These are phyloP conservation scores for Balakata baccata DNA, from an alignment of 345 rosid genomes.

Conservation along the genomic window DNA sequence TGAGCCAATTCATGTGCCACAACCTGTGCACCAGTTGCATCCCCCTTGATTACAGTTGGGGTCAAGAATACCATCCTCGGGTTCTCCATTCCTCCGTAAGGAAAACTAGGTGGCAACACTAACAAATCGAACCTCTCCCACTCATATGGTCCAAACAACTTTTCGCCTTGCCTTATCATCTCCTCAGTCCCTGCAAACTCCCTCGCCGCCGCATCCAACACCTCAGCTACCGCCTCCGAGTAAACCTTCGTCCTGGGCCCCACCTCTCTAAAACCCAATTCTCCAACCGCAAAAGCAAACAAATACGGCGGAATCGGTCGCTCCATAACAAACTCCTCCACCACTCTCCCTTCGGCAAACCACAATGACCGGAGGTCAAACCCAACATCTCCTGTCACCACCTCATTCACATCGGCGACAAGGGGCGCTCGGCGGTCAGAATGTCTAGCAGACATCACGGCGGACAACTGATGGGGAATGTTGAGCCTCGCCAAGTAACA, in stretches of 20 bases:
- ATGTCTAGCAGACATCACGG: constrained; percentile 85
- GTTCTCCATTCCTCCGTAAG: constrained; percentile 93
- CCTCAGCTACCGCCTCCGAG: constrained; percentile 48
- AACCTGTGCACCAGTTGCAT: constrained; percentile 79
- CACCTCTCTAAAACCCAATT: constrained; percentile 69
- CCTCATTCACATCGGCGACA: constrained; percentile 34
- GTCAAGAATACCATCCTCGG: constrained; percentile 87
- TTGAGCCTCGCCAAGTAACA: constrained; percentile 60
- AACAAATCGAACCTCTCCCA: constrained; percentile 90
- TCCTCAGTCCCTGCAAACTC: constrained; percentile 93
- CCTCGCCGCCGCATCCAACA: constrained; percentile 69
- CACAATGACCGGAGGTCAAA: constrained; percentile 40
- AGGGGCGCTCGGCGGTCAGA: constrained; percentile 56
- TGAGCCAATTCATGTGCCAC: constrained; percentile 94
- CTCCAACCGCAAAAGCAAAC: constrained; percentile 91
- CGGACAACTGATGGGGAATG: constrained; percentile 60
- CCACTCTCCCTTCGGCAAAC: constrained; percentile 67
- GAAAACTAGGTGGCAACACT: constrained; percentile 90
- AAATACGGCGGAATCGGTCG: constrained; percentile 90
- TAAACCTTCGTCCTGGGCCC: constrained; percentile 88
- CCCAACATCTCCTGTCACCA: constrained; percentile 14
- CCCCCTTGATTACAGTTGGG: constrained; percentile 88
- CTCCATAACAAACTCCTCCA: constrained; percentile 85
- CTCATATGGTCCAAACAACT: constrained; percentile 66
- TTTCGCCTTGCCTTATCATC: constrained; percentile 82